Evolutionary conservation across 495 filamentous ascomycete genomes (phyloP).

Genomic region (Neurospora discreta): DNA sequence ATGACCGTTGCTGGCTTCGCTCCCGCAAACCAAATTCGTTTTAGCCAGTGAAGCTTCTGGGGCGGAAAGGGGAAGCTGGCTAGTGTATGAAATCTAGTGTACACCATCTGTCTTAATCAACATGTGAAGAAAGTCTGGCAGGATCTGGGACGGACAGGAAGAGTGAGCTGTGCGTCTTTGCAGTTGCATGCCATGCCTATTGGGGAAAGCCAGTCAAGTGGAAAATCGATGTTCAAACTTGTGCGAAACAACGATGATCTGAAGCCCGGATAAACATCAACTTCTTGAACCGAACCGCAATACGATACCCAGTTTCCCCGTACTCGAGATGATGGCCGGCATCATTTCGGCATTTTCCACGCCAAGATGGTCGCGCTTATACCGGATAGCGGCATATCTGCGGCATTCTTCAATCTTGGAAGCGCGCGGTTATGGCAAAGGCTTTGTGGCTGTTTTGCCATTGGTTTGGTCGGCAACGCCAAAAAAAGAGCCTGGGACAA

Average conservation of each 20-base stretch:
- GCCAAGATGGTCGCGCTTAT: background rate
- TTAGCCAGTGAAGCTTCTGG: background rate
- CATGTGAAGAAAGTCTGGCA: background rate
- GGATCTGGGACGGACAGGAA: background rate
- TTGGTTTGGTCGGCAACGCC: background rate
- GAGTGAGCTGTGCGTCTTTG: background rate
- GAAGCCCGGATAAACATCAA: background rate
- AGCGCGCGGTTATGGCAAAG: background rate
- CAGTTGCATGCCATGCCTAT: background rate
- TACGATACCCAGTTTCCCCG: background rate
- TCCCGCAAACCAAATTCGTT: background rate
- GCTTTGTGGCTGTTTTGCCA: background rate
- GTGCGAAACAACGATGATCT: background rate
- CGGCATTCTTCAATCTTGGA: background rate
- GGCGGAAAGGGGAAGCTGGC: background rate
- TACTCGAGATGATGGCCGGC: background rate
- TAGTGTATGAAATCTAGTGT: constrained; percentile 11
- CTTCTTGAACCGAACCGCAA: background rate
- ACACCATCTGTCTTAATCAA: constrained; percentile 7
- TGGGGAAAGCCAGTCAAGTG: background rate
- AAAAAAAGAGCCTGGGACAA: background rate
- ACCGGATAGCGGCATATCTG: background rate
- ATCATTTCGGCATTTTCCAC: background rate
- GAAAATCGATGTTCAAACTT: background rate
- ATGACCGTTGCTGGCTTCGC: background rate